Base-by-base conservation (phyloP, 176 grass and related monocot genomes). In the Triticum monococcum region DNA sequence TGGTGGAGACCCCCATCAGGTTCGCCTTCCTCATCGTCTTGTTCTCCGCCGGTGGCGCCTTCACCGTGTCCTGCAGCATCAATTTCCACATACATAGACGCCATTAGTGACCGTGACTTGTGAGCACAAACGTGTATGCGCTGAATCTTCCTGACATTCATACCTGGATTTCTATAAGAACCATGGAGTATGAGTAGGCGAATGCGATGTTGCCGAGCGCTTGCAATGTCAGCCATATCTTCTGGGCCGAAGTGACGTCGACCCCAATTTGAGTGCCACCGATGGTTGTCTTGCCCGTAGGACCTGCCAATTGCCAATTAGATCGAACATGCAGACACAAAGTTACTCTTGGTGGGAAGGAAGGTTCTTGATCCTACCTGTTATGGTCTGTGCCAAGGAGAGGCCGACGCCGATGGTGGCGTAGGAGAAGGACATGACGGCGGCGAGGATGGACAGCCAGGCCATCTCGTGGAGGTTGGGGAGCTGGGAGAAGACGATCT, bases 141-240 rank as follows among this genome's bases (percentile, higher is more conserved):
- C 17, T 22, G 36, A 41, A 43, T 41, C 20, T 41, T 10, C 25
- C 3, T 24, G 70, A 13, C 11, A 73, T 73, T 14, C 20, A 37
- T 84, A 94, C 92, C 92, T 94, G 87, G 22, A 94, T 91, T 83
- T 94, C 92, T 63, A 94, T 91, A 2, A 94, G 89, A 79, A 94
- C 92, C 79, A 87, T 89, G 52, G 92, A 94, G 54, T 88, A 94
- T 9, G 89, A 83, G 59, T 91, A 89, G 9, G 92, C 92, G 43
- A 94, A 94, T 1, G 85, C 89, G 8, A 94, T 94, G 81, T 90
- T 78, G 48, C 89, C 92, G 13, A 94, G 89, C 46, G 92, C 82
- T 85, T 94, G 89, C 79, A 92, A 86, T 7, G 87, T 83, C 68
- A 88, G 87, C 93, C 93, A 95, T 41, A 81, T 68, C 79, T 95